These are phyloP conservation scores for Cymbopogon citratus DNA, from an alignment of 176 grass and related monocot genomes.

Conservation along the genomic window DNA sequence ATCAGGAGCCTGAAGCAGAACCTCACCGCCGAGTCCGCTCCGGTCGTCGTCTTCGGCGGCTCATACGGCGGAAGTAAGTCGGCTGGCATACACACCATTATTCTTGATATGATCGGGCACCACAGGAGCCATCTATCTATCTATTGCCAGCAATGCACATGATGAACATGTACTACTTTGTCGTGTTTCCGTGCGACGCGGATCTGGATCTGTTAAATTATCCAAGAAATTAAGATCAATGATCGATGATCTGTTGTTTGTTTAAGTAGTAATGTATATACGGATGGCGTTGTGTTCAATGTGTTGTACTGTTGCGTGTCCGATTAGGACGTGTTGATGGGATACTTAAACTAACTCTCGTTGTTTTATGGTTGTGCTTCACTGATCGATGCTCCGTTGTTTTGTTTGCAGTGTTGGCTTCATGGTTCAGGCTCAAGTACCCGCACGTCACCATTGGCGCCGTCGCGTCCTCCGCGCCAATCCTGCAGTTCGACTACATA, in stretches of 20 bases:
- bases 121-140: neutral
- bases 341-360: neutral
- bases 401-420: conserved; percentile 43
- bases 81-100: neutral
- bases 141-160: neutral
- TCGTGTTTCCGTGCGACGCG: neutral
- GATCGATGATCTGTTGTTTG: neutral
- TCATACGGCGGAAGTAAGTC: conserved; percentile 91
- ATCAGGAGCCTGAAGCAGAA: conserved; percentile 81
- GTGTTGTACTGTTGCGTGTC: neutral
- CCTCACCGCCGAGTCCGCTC: conserved; percentile 65
- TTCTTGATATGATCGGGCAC: neutral
- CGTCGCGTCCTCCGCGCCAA: conserved; percentile 76
- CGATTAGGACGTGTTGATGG: neutral
- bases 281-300: no score
- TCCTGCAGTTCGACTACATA: conserved; percentile 84
- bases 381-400: conserved; percentile 34
- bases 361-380: neutral
- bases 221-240: neutral
- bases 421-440: conserved; percentile 98
- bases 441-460: conserved; percentile 88
- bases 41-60: conserved; percentile 84
- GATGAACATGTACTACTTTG: neutral
- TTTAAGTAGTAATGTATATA: no score
- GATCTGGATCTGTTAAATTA: neutral